Evolutionary conservation across 2,329 filamentous ascomycete species (phyloP).

Genomic region (Madurella mycetomatis): DNA sequence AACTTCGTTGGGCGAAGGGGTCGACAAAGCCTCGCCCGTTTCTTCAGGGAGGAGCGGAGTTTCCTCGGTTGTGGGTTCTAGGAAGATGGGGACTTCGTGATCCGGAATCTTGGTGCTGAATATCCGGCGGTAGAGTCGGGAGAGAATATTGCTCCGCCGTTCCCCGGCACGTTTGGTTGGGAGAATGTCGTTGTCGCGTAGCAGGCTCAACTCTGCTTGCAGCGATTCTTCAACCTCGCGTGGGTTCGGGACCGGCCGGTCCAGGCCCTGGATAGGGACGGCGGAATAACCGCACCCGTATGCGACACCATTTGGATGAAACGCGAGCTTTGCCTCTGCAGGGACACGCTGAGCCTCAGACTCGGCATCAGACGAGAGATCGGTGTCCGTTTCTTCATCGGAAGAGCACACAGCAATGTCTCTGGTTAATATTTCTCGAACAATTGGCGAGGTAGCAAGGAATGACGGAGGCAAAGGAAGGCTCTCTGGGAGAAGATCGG

Average conservation of each 20-base stretch:
- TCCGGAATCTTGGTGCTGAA: constrained; percentile 13
- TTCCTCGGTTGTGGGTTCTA: not conserved
- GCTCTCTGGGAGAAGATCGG: constrained; percentile 19
- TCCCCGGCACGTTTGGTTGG: constrained; percentile 1
- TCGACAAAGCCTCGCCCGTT: constrained; percentile 1
- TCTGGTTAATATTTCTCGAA: constrained; percentile 20
- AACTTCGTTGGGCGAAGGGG: constrained; percentile 6
- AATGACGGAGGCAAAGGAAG: constrained; percentile 17
- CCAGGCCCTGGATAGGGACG: constrained; percentile 21
- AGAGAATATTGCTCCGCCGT: not conserved
- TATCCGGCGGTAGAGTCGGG: constrained; percentile 4
- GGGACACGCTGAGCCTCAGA: not conserved
- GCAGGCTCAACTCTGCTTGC: constrained; percentile 14
- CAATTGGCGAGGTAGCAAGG: constrained; percentile 20
- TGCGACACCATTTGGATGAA: constrained; percentile 25
- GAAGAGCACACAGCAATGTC: constrained; percentile 25
- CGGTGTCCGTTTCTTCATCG: constrained; percentile 10
- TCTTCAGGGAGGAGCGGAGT: constrained; percentile 1
- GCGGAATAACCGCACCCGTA: constrained; percentile 24
- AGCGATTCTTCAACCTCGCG: constrained; percentile 24
- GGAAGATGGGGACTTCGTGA: constrained; percentile 6
- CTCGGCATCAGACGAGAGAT: not conserved
- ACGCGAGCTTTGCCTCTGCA: constrained; percentile 21
- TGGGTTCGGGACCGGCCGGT: constrained; percentile 24
- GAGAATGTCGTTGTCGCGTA: constrained; percentile 11